Evolutionary conservation across 768 basidiomycete genomes (phyloP).

Genomic region (Russula virescens): DNA sequence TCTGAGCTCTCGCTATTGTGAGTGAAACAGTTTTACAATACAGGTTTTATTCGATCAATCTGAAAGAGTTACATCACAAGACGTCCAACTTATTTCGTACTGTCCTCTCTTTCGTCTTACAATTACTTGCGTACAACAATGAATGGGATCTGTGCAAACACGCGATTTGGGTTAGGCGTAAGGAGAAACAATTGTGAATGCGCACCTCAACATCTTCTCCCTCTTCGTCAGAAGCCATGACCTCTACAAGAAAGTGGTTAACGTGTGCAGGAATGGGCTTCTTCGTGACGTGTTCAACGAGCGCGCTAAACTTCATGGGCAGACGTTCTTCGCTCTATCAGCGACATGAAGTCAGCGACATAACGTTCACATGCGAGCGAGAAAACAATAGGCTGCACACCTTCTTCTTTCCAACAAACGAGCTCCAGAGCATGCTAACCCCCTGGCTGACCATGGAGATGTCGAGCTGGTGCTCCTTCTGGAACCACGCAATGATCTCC

Average conservation of each 20-base stretch:
- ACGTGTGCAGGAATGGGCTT: constrained; percentile 81
- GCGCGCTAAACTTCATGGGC: constrained; percentile 81
- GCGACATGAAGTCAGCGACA: neutral
- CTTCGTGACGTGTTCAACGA: constrained; percentile 93
- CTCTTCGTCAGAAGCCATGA: constrained; percentile 89
- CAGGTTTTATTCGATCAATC: neutral
- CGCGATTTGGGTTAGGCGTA: constrained; percentile 7
- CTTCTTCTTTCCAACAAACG: constrained; percentile 91
- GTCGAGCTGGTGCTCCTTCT: constrained; percentile 75
- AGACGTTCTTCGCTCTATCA: constrained; percentile 81
- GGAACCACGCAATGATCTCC: constrained; percentile 82
- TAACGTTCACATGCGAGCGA: neutral
- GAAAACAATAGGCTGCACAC: constrained; percentile 36
- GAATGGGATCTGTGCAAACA: constrained; percentile 62
- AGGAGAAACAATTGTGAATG: constrained; percentile 1
- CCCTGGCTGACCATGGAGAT: constrained; percentile 96
- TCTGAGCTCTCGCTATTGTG: neutral
- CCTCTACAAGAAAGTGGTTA: constrained; percentile 84
- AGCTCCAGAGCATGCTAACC: constrained; percentile 97
- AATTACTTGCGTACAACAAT: constrained; percentile 62
- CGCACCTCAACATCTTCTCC: constrained; percentile 92
- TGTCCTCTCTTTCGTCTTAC: neutral
- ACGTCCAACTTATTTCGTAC: neutral
- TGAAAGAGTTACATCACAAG: constrained; percentile 9
- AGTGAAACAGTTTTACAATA: constrained; percentile 6